phyloP scores from a whole-genome alignment of 1,284 basidiomycete genomes.

The Coriolopsis trogii region DNA sequence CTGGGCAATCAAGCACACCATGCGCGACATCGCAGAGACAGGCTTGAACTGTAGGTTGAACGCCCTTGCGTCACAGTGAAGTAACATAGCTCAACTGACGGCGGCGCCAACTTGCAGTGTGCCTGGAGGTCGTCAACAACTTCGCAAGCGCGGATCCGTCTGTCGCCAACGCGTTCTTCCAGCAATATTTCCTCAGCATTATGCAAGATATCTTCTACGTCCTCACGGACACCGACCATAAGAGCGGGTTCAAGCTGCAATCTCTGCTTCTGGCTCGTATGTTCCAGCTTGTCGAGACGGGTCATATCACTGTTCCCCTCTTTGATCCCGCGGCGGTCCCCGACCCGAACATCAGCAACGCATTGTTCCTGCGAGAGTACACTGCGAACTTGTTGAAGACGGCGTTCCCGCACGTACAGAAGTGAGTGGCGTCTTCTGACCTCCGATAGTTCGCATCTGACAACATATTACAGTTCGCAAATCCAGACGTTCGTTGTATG shows the following conservation, averaged over 20 bases:
- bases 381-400: constrained; percentile 84
- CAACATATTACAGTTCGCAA: constrained; percentile 52
- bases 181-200: constrained; percentile 92
- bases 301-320: constrained; percentile 82
- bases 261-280: constrained; percentile 89
- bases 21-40: constrained; percentile 98
- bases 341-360: constrained; percentile 81
- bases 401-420: constrained; percentile 91
- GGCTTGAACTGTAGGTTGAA: constrained; percentile 86
- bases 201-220: constrained; percentile 98
- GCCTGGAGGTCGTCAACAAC: constrained; percentile 95
- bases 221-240: constrained; percentile 97
- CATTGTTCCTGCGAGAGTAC: constrained; percentile 86
- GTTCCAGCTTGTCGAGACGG: constrained; percentile 91
- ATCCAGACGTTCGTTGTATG: constrained; percentile 81
- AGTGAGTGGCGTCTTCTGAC: constrained; percentile 49
- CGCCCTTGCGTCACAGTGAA: not conserved
- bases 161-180: constrained; percentile 81
- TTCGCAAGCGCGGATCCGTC: constrained; percentile 83
- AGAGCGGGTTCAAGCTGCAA: constrained; percentile 95
- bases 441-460: constrained; percentile 2
- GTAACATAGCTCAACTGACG: constrained; percentile 18
- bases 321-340: constrained; percentile 81
- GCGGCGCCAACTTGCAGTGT: constrained; percentile 58
- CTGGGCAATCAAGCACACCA: constrained; percentile 99